phyloP scores from a whole-genome alignment of 139 green algal species.

The Chlorella sp. region DNA sequence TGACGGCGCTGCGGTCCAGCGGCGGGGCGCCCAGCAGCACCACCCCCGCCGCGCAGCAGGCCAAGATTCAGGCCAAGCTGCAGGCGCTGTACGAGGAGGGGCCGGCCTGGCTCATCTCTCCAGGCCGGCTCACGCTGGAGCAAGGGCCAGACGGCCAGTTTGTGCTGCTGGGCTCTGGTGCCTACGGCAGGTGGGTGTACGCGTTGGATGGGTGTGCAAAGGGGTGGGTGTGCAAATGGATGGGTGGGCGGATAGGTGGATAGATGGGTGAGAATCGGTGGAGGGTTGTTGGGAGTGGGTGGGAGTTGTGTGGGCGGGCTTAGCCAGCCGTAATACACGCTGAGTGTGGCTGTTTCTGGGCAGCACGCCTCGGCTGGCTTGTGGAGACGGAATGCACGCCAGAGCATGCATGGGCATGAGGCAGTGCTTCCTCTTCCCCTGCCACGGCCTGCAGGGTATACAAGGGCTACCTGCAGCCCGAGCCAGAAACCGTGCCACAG shows the following conservation, averaged over 20 bases:
- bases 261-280: no score
- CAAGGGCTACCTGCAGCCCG: neutral
- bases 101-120: neutral
- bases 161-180: neutral
- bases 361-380: no score
- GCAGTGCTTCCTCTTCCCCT: no score
- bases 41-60: neutral
- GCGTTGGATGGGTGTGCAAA: neutral
- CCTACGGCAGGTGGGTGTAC: neutral
- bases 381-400: no score
- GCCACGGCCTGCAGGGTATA: neutral
- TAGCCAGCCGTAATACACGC: no score
- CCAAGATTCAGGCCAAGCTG: neutral
- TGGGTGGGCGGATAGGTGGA: no score
- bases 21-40: neutral
- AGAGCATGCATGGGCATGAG: no score
- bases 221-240: no score
- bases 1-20: neutral
- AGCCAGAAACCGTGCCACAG: no score
- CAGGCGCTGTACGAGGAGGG: neutral
- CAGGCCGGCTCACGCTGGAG: neutral
- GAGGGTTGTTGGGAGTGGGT: no score
- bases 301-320: no score
- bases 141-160: neutral
- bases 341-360: no score